These are phyloP conservation scores for Coprinopsis strossmayeri DNA, from an alignment of 768 basidiomycete species.

Conservation along the genomic window DNA sequence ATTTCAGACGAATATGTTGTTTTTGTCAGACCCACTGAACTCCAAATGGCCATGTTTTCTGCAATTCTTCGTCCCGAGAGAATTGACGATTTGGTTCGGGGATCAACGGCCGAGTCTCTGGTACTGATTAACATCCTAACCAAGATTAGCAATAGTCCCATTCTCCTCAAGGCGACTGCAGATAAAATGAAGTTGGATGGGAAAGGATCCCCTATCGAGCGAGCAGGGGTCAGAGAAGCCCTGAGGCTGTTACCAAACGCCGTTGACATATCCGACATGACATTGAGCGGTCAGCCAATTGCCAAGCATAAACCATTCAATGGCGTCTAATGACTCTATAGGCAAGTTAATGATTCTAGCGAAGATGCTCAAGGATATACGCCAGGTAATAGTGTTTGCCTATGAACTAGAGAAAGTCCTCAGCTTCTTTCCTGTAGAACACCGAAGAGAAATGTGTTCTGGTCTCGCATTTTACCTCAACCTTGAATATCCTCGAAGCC, in stretches of 20 bases:
- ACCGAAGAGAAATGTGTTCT: slow-evolving; percentile 94
- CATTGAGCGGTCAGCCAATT: slow-evolving; percentile 63
- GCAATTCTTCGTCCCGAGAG: slow-evolving; percentile 69
- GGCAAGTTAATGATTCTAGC: slow-evolving; percentile 71
- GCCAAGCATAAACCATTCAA: background rate
- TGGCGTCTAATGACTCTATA: slow-evolving; percentile 21
- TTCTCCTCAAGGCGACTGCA: slow-evolving; percentile 74
- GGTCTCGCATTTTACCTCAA: slow-evolving; percentile 95
- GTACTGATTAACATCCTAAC: slow-evolving; percentile 74
- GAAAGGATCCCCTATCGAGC: slow-evolving; percentile 27
- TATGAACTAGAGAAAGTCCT: no score
- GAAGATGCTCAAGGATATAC: slow-evolving; percentile 53
- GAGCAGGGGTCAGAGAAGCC: slow-evolving; percentile 52
- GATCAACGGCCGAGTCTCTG: slow-evolving; percentile 70
- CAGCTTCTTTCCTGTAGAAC: slow-evolving; percentile 33
- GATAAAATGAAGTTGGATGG: slow-evolving; percentile 46
- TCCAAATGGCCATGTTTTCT: slow-evolving; percentile 76
- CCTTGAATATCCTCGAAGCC: slow-evolving; percentile 85
- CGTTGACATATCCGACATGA: slow-evolving; percentile 61
- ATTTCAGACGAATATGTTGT: slow-evolving; percentile 91
- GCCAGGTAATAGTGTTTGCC: slow-evolving; percentile 48
- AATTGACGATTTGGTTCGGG: slow-evolving; percentile 60
- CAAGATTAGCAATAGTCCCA: slow-evolving; percentile 91
- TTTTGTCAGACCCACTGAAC: slow-evolving; percentile 82
- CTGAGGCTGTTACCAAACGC: slow-evolving; percentile 52